phyloP scores from a whole-genome alignment of 495 filamentous ascomycete species.

The Chlorociboria aeruginascens region DNA sequence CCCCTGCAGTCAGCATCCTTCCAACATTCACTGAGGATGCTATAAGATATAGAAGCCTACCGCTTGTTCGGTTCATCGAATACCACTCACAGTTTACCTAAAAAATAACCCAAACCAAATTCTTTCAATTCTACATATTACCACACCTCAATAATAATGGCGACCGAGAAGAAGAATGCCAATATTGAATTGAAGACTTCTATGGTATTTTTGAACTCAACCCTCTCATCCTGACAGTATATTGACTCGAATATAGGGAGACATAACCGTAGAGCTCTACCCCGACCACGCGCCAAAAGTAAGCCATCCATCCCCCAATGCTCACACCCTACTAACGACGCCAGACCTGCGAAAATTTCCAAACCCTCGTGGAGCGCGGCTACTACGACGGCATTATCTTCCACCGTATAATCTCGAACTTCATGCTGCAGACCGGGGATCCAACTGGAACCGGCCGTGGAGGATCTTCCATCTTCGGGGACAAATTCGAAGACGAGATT shows the following conservation, averaged over 20 bases:
- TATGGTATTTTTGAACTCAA: conserved; percentile 42
- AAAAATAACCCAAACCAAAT: neutral
- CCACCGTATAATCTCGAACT: conserved; percentile 91
- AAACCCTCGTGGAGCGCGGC: conserved; percentile 59
- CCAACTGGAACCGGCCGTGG: conserved; percentile 93
- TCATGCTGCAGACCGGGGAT: conserved; percentile 96
- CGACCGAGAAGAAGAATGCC: conserved; percentile 47
- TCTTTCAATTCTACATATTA: neutral
- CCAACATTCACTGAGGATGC: too few relatives aligned
- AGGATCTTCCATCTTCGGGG: conserved; percentile 82
- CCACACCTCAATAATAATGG: too few relatives aligned
- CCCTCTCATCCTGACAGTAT: neutral
- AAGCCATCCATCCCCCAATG: conserved; percentile 2
- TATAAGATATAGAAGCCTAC: too few relatives aligned
- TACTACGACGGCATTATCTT: conserved; percentile 82
- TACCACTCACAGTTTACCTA: neutral
- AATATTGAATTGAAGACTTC: conserved; percentile 69
- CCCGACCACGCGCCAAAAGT: conserved; percentile 62
- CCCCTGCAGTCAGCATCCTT: too few relatives aligned
- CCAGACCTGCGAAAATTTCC: conserved; percentile 81
- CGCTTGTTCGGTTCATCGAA: too few relatives aligned
- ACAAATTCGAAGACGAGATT: conserved; percentile 94
- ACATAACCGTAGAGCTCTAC: conserved; percentile 84
- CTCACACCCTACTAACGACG: conserved; percentile 20
- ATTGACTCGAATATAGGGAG: conserved; percentile 41